Base-by-base conservation (phyloP, 768 basidiomycete genomes). In the Pilatotrama ljubarskyi region DNA sequence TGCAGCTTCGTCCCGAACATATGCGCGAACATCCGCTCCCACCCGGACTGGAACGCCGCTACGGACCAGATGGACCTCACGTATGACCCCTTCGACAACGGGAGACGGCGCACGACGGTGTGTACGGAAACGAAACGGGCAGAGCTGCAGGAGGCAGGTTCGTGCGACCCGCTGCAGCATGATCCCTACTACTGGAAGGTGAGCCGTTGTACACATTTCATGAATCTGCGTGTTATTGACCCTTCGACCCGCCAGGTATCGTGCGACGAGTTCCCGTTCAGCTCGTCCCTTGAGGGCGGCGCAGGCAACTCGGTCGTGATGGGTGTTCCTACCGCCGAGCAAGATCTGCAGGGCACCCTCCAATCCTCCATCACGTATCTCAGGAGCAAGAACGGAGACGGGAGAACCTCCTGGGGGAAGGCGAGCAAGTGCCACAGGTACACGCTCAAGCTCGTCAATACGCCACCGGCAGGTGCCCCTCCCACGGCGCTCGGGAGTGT, bases 251-350 rank as follows among this genome's bases (percentile, higher is more conserved):
- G 3, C 3, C n/a, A 58, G 56, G 40, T 58, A 8, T 58, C 56
- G 1, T 58, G 56, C 40, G 56, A 58, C 49, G 56, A 58, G 49
- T 58, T 58, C 49, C 56, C 56, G 6, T 58, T 58, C 48, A 58
- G 29, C 41, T 32, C 40, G 9, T n/a, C 40, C 3, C 26, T 58
- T 13, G 56, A 58, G 17, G 56, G 56, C 29, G 56, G 56, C 2
- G 17, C 18, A 5, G 48, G 48, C 18, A 58, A 58, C 26, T 38
- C 40, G 8, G 18, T n/a, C 2, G 15, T 35, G 0, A 32, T 32
- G 49, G 48, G 25, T 5, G 56, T 58, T 29, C 40, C 56, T 1
- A 42, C 37, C 6, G n/a, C n/a, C 2, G 56, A 58, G 56, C 56
- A 58, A 48, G 44, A 50, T 5, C 38, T 40, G 18, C 56, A 58